Conservation (phyloP, 2,329 filamentous ascomycete genomes). For the Trichoderma simmonsii region DNA sequence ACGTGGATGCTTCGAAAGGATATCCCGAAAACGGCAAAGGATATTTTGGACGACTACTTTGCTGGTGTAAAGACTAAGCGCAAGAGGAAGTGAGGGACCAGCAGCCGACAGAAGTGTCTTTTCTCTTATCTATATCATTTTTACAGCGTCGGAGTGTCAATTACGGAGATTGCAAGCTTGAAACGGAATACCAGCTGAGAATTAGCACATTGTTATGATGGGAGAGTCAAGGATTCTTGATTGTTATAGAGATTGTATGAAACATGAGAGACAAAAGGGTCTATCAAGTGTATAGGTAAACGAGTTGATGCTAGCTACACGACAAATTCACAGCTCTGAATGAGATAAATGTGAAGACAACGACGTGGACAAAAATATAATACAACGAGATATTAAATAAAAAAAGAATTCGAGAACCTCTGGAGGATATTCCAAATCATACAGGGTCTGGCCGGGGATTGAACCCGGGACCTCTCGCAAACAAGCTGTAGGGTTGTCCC, state of each 20-base stretch:
- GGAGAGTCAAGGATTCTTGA: not conserved
- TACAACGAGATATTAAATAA: not conserved
- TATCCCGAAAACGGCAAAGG: conserved; percentile 29
- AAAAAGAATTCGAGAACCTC: not conserved
- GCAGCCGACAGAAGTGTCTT: not conserved
- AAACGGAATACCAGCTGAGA: not conserved
- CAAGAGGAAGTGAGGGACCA: not conserved
- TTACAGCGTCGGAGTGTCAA: not conserved
- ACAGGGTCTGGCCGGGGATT: conserved; percentile 44
- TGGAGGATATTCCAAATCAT: not conserved
- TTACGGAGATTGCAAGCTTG: not conserved
- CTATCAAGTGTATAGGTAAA: not conserved
- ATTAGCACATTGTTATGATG: not conserved
- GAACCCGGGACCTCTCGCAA: conserved; percentile 47
- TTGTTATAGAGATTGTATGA: not conserved
- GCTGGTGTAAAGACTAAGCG: not conserved
- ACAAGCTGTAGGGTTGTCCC: conserved; percentile 10
- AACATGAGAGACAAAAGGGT: not conserved
- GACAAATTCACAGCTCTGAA: not conserved
- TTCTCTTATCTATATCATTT: not conserved
- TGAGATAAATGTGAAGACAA: not conserved
- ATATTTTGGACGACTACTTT: conserved; percentile 31
- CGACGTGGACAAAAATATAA: not conserved
- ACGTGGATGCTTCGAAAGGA: conserved; percentile 31
- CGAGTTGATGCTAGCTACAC: not conserved